Evolutionary conservation across 1,284 basidiomycete genomes (phyloP), one percentile per base, ranked within the genome.

Genomic region (Boletellus deceptivus): DNA sequence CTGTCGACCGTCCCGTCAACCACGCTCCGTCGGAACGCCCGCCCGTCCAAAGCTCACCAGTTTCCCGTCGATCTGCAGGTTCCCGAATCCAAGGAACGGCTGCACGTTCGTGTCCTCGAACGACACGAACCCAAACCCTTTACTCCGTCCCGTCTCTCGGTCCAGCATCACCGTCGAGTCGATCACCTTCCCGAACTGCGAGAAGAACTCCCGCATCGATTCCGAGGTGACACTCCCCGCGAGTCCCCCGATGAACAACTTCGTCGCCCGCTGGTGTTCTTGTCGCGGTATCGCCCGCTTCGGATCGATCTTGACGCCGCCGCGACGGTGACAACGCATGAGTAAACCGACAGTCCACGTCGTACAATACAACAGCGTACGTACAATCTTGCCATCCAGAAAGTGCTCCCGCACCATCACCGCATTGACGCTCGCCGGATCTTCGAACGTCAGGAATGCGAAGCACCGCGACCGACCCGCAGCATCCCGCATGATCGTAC

Each of bases 91-190:
- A 58, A 95, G 83, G 66, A 93, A 86, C 27, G 84, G 84, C 54
- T 92, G 86, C 37, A 95, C 91, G 56, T 89, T 84, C 9, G 86
- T 85, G 58, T 95, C 91, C 64, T 94, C 90, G 61, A 98, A 97
- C 0, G 93, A 97, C 18, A 99, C 88, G 65, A 99, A 99, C 0
- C 97, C 97, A 62, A 98, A 99, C 6, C 97, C 97, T 69, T 99
- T 96, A 71, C 91, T 94, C 43, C 95, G 76, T 31, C 91, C 91
- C 16, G 93, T 98, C 69, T 98, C 93, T 47, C 94, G 89, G 72
- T 99, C 97, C 63, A 98, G 82, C 97, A 99, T 99, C 63, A 99
- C 93, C 0, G 94, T 98, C 45, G 95, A 93, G 69, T 99, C 96
- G 63, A 95, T 88, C 55, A 99, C 93, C 59, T 86, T 87, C 53